Conservation (phyloP, 208 protist genomes). For the Trypanosoma mega region DNA sequence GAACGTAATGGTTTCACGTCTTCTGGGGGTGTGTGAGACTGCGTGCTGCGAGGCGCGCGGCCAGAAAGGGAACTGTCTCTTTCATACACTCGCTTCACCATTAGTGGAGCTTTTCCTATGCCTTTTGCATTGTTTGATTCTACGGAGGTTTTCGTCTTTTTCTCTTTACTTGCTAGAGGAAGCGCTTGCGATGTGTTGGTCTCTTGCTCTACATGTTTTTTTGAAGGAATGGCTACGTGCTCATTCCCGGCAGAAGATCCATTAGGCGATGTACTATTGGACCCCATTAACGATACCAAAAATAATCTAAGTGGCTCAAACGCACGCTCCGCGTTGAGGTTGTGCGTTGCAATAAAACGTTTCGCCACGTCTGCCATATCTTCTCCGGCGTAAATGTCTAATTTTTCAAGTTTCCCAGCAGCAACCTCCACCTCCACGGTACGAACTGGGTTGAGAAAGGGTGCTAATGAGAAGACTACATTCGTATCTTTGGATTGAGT, state of each 20-base stretch:
- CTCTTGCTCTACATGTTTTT: too few relatives aligned
- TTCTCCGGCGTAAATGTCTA: conserved; percentile 35
- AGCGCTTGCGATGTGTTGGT: too few relatives aligned
- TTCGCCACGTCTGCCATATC: conserved; percentile 19
- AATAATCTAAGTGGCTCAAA: conserved; percentile 27
- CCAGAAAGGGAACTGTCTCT: too few relatives aligned
- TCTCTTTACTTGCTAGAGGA: too few relatives aligned
- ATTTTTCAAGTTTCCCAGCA: conserved; percentile 18
- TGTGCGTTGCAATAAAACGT: conserved; percentile 26
- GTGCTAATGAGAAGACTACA: conserved; percentile 27
- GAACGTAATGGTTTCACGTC: neutral
- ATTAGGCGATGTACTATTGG: neutral
- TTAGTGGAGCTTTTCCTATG: too few relatives aligned
- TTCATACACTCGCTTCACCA: too few relatives aligned
- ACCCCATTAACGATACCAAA: conserved; percentile 11
- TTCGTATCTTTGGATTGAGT: neutral
- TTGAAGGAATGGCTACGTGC: too few relatives aligned
- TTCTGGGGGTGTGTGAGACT: neutral
- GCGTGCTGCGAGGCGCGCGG: too few relatives aligned
- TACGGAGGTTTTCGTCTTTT: too few relatives aligned
- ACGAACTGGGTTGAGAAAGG: conserved; percentile 22
- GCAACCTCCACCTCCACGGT: conserved; percentile 32
- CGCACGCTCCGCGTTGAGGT: conserved; percentile 21
- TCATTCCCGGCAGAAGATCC: too few relatives aligned
- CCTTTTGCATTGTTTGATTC: too few relatives aligned